Evolutionary conservation across 2,329 filamentous ascomycete species (phyloP), one percentile per base, ranked within the genome.

Genomic region (Alternaria longipes): DNA sequence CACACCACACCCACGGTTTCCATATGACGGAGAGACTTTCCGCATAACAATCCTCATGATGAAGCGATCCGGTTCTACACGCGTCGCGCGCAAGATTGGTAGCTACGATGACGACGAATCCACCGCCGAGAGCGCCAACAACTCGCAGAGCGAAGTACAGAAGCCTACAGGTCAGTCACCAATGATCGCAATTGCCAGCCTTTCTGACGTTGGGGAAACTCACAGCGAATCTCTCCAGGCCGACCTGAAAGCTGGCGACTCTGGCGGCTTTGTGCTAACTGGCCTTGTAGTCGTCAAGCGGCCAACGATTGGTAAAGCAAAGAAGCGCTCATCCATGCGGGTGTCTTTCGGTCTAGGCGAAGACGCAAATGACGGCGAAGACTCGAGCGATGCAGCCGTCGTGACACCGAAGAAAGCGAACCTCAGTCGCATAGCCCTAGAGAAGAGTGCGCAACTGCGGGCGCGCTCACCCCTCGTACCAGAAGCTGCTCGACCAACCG

Each of bases 21-120:
- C 32, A 44, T 32, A 22, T 18, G 11, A 52, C 4, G 16, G 9
- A 38, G 16, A 11, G 24, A 40, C 8, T 34, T 42, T 1, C 42
- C 60, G 5, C 14, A 40, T 8, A 44, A 47, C 3, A 7, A 7
- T 26, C 22, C 4, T 6, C 9, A 16, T 20, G 32, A 89, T 89
- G 87, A 87, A 84, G 62, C 84, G 86, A 65, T 80, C 84, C 8
- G 85, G 87, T 65, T 82, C 81, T 42, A 83, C 85, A 55, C 83
- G 87, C 65, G 93, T 95, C 69, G 89, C 91, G 47, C 90, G 91
- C 67, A 91, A 93, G 72, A 91, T 97, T 69, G 90, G 88, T 47
- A 84, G 87, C 42, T 91, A 92, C 45, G 88, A 91, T 4, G 89
- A 89, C 40, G 72, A 75, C 59, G 70, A 68, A 16, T 73, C 70